These are phyloP conservation scores for Penicillium tannophilum DNA, from an alignment of 495 filamentous ascomycete genomes.

Conservation along the genomic window DNA sequence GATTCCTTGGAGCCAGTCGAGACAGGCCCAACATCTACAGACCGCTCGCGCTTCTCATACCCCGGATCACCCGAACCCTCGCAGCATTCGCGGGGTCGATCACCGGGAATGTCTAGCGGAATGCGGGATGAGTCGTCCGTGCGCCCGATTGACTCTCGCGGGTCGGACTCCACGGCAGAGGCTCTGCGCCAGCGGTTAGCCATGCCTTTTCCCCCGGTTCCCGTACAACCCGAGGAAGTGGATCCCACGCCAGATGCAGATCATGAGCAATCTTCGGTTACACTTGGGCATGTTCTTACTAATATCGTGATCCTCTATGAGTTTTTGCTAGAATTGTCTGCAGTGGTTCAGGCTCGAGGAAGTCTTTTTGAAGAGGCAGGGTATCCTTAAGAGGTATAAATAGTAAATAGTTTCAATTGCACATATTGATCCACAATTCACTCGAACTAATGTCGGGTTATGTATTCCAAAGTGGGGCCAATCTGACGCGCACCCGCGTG, in stretches of 20 bases:
- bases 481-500: slow-evolving; percentile 23
- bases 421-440: slow-evolving; percentile 5
- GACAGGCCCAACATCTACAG: slow-evolving; percentile 20
- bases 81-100: slow-evolving; percentile 25
- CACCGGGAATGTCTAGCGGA: slow-evolving; percentile 20
- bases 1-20: slow-evolving; percentile 26
- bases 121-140: slow-evolving; percentile 26
- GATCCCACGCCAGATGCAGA: slow-evolving; percentile 34
- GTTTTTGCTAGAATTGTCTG: slow-evolving; percentile 87
- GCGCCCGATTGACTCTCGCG: slow-evolving; percentile 31
- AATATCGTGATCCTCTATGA: slow-evolving; percentile 63
- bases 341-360: slow-evolving; percentile 81
- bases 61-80: slow-evolving; percentile 64
- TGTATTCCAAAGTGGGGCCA: neutral
- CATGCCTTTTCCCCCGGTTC: slow-evolving; percentile 35
- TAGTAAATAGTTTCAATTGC: neutral
- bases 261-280: slow-evolving; percentile 44
- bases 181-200: slow-evolving; percentile 42
- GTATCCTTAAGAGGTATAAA: slow-evolving; percentile 32
- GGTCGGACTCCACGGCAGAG: slow-evolving; percentile 33
- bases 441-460: neutral
- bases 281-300: slow-evolving; percentile 84
- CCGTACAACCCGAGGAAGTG: slow-evolving; percentile 13
- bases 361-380: slow-evolving; percentile 85
- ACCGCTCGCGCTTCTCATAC: slow-evolving; percentile 50